Percentiles rank a stretch among this genome's conserved stretches.
phyloP scores from a whole-genome alignment of 1,284 basidiomycete genomes.

The Coniferiporia sulphurascens region DNA sequence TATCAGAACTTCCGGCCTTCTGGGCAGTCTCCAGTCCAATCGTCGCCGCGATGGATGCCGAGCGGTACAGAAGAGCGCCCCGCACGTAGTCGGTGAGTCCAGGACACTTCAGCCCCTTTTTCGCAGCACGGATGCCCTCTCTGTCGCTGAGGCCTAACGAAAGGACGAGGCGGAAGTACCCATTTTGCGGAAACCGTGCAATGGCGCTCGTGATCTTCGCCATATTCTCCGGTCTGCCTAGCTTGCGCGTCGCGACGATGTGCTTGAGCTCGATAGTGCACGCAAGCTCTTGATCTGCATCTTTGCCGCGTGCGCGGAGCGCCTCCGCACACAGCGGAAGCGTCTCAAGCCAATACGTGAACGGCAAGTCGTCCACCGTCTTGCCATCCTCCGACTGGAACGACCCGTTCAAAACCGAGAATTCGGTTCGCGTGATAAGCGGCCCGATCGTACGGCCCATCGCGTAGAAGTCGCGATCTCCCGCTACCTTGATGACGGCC shows the following conservation, averaged over 20 bases:
- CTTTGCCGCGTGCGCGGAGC: constrained; percentile 37
- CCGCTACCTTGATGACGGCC: constrained; percentile 44
- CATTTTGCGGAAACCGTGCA: constrained; percentile 46
- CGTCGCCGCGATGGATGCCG: constrained; percentile 52
- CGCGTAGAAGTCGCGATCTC: constrained; percentile 42
- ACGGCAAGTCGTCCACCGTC: constrained; percentile 47
- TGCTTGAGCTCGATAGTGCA: constrained; percentile 60
- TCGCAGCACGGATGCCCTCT: constrained; percentile 35
- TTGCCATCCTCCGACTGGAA: constrained; percentile 44
- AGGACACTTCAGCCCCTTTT: constrained; percentile 55
- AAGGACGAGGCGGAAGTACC: constrained; percentile 56
- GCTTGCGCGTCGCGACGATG: constrained; percentile 40
- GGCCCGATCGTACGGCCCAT: constrained; percentile 45
- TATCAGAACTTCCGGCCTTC: constrained; percentile 36
- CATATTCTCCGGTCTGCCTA: constrained; percentile 36
- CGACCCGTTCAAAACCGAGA: constrained; percentile 49
- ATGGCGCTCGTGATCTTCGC: constrained; percentile 40
- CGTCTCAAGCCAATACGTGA: constrained; percentile 50
- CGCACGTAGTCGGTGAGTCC: constrained; percentile 43
- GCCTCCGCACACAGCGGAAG: constrained; percentile 51
- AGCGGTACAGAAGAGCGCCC: constrained; percentile 50
- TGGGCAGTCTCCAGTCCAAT: constrained; percentile 46
- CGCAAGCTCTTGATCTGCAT: constrained; percentile 41
- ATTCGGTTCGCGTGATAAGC: constrained; percentile 52
- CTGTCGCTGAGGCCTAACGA: constrained; percentile 32